These are phyloP conservation scores for Fraxinus latifolia DNA, from an alignment of 305 asterid genomes.

Conservation along the genomic window DNA sequence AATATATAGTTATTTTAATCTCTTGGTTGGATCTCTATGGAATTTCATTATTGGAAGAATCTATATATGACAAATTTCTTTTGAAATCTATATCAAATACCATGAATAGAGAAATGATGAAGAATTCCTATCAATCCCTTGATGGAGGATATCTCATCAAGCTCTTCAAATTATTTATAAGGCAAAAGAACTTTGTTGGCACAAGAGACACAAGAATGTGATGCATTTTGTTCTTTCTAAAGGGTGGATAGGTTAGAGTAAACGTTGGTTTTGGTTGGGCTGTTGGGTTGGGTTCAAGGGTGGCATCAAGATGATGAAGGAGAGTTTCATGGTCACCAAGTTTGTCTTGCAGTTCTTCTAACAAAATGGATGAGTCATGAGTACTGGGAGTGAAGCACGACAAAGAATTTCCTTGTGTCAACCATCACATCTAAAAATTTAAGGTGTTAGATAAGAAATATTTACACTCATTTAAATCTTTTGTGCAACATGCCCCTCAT, in stretches of 20 bases:
- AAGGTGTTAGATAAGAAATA: not conserved
- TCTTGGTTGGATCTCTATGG: not conserved
- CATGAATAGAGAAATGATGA: not conserved
- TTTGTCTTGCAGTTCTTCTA: not conserved
- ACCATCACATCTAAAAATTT: not conserved
- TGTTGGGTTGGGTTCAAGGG: not conserved
- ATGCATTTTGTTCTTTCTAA: not conserved
- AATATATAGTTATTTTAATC: not conserved
- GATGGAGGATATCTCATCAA: not conserved
- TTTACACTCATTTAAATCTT: not conserved
- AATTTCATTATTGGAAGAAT: not conserved
- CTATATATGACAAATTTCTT: not conserved
- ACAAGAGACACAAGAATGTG: not conserved
- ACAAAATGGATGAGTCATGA: not conserved
- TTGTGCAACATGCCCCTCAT: not conserved
- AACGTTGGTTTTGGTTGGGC: not conserved
- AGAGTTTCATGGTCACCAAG: not conserved
- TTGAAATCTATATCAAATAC: not conserved
- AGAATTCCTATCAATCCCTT: not conserved
- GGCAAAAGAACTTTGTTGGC: not conserved
- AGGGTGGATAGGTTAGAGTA: not conserved
- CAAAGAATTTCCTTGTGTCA: not conserved
- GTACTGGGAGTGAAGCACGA: not conserved
- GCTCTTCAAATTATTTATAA: not conserved
- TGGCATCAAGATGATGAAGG: not conserved